Evolutionary conservation across 306 rosid genomes (phyloP).

Genomic region (Albizia julibrissin): DNA sequence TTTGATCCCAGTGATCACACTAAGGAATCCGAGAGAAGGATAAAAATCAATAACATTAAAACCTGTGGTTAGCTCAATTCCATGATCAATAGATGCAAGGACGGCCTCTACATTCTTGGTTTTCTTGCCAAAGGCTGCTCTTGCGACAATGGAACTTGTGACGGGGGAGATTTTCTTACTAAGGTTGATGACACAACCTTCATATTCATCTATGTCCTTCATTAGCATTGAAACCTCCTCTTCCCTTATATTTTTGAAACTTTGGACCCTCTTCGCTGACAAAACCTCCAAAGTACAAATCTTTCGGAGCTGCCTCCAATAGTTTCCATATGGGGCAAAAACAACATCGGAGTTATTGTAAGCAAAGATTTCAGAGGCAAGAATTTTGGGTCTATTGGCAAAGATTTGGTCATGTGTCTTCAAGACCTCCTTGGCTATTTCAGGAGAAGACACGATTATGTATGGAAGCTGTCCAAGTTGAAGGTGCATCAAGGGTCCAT

Average conservation of each 20-base stretch:
- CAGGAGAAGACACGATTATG: neutral
- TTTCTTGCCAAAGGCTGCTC: neutral
- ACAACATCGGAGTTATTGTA: too few relatives aligned
- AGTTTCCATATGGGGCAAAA: too few relatives aligned
- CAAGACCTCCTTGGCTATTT: neutral
- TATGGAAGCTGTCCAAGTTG: neutral
- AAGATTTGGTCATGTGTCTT: neutral
- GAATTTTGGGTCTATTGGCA: too few relatives aligned
- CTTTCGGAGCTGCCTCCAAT: too few relatives aligned
- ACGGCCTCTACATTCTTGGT: neutral
- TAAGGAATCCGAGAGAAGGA: neutral
- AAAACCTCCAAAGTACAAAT: too few relatives aligned
- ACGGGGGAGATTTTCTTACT: neutral
- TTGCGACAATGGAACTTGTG: neutral
- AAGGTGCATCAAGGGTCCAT: neutral
- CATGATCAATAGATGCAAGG: neutral
- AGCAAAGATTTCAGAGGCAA: too few relatives aligned
- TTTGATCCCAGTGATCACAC: neutral
- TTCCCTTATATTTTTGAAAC: too few relatives aligned
- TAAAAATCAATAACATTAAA: neutral
- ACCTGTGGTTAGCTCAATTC: neutral
- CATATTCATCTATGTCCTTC: neutral
- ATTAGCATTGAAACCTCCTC: too few relatives aligned
- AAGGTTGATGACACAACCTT: neutral
- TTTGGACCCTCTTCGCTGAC: too few relatives aligned